Conservation (phyloP, 1,139 yeast species). For the Kodamaea alishanica region DNA sequence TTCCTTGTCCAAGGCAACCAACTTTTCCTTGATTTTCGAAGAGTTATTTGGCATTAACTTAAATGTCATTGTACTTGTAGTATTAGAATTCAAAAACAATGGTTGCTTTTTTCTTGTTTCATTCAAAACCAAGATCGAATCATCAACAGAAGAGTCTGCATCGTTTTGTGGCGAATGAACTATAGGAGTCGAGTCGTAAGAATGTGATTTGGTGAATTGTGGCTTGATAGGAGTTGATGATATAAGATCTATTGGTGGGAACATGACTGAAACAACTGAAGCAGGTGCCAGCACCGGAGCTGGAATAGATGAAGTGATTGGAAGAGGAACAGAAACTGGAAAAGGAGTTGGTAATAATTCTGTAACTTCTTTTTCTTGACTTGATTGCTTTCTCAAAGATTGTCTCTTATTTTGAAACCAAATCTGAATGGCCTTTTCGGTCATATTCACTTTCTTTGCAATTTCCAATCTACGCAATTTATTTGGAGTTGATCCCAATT, state of each 20-base stretch:
- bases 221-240: constrained; percentile 31
- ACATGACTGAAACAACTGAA: constrained; percentile 8
- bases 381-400: constrained; percentile 56
- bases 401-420: constrained; percentile 98
- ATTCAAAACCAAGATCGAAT: constrained; percentile 27
- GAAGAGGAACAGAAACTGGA: constrained; percentile 10
- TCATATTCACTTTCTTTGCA: constrained; percentile 78
- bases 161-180: constrained; percentile 15
- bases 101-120: constrained; percentile 43
- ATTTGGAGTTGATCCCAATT: constrained; percentile 75
- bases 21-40: constrained; percentile 13
- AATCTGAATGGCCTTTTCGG: constrained; percentile 95
- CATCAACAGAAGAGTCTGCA: constrained; percentile 21
- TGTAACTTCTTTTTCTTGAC: constrained; percentile 40
- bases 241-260: constrained; percentile 7
- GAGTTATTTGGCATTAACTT: constrained; percentile 31
- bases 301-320: constrained; percentile 1
- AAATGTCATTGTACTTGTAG: constrained; percentile 39
- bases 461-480: constrained; percentile 70
- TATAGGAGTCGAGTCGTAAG: constrained; percentile 24
- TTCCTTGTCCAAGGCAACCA: constrained; percentile 12
- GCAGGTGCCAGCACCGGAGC: constrained; percentile 5
- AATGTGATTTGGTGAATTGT: constrained; percentile 23
- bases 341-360: constrained; percentile 42
- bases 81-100: constrained; percentile 28